These are phyloP conservation scores for Coelastrella sp. DNA, from an alignment of 139 green algal species.

Conservation along the genomic window DNA sequence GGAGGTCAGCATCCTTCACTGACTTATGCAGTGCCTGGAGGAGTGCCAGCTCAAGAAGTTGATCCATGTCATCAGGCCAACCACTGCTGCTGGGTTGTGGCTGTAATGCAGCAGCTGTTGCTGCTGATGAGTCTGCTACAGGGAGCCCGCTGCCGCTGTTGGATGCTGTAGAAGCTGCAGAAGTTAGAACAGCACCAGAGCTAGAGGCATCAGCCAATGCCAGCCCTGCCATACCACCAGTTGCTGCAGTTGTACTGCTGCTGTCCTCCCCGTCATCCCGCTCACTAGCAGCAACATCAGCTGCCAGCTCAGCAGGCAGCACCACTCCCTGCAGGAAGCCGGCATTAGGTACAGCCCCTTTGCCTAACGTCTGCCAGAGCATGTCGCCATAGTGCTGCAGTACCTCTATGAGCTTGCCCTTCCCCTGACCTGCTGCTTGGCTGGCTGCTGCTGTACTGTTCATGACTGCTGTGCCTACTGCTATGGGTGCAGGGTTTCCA, in stretches of 20 bases:
- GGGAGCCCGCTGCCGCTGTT: no score
- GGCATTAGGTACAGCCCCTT: slow-evolving; percentile 56
- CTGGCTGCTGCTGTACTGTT: slow-evolving; percentile 27
- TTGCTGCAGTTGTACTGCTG: slow-evolving; percentile 9
- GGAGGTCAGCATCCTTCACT: slow-evolving; percentile 66
- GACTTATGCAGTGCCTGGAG: slow-evolving; percentile 71
- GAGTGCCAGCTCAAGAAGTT: slow-evolving; percentile 16
- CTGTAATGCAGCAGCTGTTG: neutral
- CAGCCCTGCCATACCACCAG: neutral
- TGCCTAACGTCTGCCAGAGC: slow-evolving; percentile 57
- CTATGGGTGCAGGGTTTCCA: slow-evolving; percentile 71
- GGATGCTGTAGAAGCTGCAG: no score
- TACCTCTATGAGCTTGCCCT: slow-evolving; percentile 68
- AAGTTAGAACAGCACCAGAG: no score
- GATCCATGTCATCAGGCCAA: slow-evolving; percentile 31
- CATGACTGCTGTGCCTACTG: slow-evolving; percentile 63
- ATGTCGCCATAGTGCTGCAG: slow-evolving; percentile 67
- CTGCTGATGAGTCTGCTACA: neutral
- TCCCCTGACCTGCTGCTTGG: slow-evolving; percentile 45
- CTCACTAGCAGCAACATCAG: neutral
- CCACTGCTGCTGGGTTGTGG: slow-evolving; percentile 8
- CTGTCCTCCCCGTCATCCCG: neutral
- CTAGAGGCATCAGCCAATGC: neutral
- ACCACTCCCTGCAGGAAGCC: slow-evolving; percentile 60
- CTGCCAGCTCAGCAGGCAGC: slow-evolving; percentile 39